These are phyloP conservation scores for Leishmania guyanensis DNA, from an alignment of 208 protist genomes.

Conservation along the genomic window DNA sequence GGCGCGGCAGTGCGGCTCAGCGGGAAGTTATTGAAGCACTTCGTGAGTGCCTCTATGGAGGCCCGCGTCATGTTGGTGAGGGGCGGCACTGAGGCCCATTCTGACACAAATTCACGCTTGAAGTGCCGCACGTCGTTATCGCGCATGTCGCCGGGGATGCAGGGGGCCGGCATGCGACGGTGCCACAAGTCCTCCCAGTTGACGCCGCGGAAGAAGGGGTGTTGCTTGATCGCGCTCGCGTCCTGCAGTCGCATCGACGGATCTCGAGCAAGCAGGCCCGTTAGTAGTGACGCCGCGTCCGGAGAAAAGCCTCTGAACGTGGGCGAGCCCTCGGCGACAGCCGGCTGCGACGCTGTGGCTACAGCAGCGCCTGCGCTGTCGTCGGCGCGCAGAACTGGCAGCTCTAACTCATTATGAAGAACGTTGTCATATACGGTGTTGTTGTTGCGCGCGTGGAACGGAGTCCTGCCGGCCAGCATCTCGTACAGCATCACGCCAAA, in stretches of 20 bases:
- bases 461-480: constrained; percentile 90
- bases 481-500: constrained; percentile 96
- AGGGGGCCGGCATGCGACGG: constrained; percentile 48
- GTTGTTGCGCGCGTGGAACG: constrained; percentile 92
- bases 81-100: constrained; percentile 73
- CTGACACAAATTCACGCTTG: constrained; percentile 70
- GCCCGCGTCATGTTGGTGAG: constrained; percentile 42
- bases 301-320: constrained; percentile 44
- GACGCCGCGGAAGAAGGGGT: constrained; percentile 73
- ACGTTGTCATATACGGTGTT: constrained; percentile 84
- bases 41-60: constrained; percentile 59
- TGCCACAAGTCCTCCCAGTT: constrained; percentile 68
- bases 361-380: constrained; percentile 3
- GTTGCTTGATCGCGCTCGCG: constrained; percentile 46
- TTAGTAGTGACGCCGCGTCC: constrained; percentile 63
- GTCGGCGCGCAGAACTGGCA: constrained; percentile 28
- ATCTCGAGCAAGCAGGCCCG: constrained; percentile 59
- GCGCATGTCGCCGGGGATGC: constrained; percentile 32
- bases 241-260: constrained; percentile 44
- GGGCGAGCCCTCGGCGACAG: constrained; percentile 6
- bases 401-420: constrained; percentile 47
- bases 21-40: constrained; percentile 76
- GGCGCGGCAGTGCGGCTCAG: constrained; percentile 12
- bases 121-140: constrained; percentile 79
- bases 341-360: neutral